These are phyloP conservation scores for Phyllosticta capitalensis DNA, from an alignment of 2,329 filamentous ascomycete genomes.

Conservation along the genomic window DNA sequence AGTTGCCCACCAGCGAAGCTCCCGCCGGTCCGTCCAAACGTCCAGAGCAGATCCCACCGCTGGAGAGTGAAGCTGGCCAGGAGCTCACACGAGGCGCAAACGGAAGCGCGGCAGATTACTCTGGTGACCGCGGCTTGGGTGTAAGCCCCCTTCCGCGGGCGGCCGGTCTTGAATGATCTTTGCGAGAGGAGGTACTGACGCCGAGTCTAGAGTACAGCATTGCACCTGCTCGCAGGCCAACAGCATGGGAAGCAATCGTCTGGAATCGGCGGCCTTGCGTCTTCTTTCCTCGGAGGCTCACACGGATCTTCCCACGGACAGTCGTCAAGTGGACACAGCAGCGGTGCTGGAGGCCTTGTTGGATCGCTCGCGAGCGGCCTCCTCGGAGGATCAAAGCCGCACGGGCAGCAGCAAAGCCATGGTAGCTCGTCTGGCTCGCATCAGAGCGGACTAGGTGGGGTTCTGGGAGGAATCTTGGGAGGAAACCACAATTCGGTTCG, in stretches of 20 bases:
- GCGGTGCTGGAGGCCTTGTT: conserved; percentile 26
- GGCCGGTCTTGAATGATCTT: not conserved
- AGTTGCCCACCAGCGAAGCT: conserved; percentile 46
- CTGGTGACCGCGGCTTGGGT: conserved; percentile 10
- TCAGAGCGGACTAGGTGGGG: conserved; percentile 19
- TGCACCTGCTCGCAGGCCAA: conserved; percentile 9
- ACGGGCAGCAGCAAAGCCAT: conserved; percentile 29
- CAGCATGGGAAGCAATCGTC: conserved; percentile 8
- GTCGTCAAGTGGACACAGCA: conserved; percentile 1
- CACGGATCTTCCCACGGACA: conserved; percentile 8
- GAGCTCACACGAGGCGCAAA: conserved; percentile 1
- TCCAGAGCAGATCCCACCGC: conserved; percentile 6
- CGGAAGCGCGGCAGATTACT: conserved; percentile 8
- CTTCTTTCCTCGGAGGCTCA: conserved; percentile 12
- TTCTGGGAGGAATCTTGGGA: conserved; percentile 27
- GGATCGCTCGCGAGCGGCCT: conserved; percentile 47
- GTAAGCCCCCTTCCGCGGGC: conserved; percentile 3
- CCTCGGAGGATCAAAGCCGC: conserved; percentile 27
- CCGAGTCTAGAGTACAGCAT: conserved; percentile 4
- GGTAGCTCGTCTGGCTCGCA: conserved; percentile 12
- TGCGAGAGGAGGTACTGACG: not conserved
- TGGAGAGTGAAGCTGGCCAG: not conserved
- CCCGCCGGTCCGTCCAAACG: conserved; percentile 6
- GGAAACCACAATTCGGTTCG: conserved; percentile 25
- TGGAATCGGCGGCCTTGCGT: conserved; percentile 11